phyloP scores from a whole-genome alignment of 305 asterid species.

The Striga hermonthica region DNA sequence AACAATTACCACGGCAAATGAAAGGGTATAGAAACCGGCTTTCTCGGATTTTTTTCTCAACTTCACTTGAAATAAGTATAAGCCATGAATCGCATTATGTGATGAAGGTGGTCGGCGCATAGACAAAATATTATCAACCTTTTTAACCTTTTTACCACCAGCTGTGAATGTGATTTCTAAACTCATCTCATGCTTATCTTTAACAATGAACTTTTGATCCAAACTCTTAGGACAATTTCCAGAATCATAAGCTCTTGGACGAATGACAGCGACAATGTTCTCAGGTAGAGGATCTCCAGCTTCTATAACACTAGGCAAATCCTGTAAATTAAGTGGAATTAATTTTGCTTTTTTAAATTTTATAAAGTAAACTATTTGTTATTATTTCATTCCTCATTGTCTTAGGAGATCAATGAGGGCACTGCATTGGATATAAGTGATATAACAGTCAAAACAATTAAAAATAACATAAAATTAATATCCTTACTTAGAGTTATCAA shows the following conservation, averaged over 20 bases:
- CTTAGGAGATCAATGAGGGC: neutral
- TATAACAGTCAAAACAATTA: neutral
- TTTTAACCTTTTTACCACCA: slow-evolving; percentile 13
- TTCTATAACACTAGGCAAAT: slow-evolving; percentile 40
- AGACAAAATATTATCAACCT: slow-evolving; percentile 34
- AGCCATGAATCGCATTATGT: slow-evolving; percentile 45
- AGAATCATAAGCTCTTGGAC: slow-evolving; percentile 44
- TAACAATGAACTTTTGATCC: slow-evolving; percentile 51
- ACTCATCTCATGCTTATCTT: slow-evolving; percentile 40
- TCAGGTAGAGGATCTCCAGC: slow-evolving; percentile 56
- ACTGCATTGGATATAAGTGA: neutral
- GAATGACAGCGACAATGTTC: slow-evolving; percentile 54
- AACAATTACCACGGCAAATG: slow-evolving; percentile 55
- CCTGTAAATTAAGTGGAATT: slow-evolving; percentile 38
- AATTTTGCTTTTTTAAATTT: neutral
- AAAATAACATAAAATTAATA: neutral
- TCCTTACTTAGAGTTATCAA: neutral
- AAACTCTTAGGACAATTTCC: slow-evolving; percentile 34
- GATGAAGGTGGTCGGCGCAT: slow-evolving; percentile 31
- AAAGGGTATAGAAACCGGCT: slow-evolving; percentile 51
- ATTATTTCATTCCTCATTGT: neutral
- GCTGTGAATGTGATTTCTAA: slow-evolving; percentile 31
- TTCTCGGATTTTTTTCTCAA: slow-evolving; percentile 37
- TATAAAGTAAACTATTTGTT: slow-evolving; percentile 7
- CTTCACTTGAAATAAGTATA: slow-evolving; percentile 45